Percentiles rank a stretch among this genome's conserved stretches.
Conservation (phyloP, 257 asterid species). For the Scutellaria barbata region DNA sequence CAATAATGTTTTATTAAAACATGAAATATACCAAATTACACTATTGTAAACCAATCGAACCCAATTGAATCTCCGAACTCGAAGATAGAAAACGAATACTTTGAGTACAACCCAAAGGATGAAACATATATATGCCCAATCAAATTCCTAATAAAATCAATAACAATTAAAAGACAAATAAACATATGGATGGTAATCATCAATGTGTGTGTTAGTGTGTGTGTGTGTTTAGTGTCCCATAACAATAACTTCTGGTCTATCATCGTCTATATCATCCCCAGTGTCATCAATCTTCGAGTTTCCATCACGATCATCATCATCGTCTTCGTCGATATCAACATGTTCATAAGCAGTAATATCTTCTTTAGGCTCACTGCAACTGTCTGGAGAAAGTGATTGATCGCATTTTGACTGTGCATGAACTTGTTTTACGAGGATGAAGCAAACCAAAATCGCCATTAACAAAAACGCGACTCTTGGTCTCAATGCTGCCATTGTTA, state of each 20-base stretch:
- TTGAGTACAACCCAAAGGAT: neutral
- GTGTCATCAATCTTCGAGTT: neutral
- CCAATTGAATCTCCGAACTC: neutral
- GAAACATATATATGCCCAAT: too few relatives aligned
- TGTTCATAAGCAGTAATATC: neutral
- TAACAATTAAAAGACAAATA: neutral
- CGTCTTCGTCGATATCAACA: conserved; percentile 23
- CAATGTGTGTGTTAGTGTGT: neutral
- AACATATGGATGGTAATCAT: neutral
- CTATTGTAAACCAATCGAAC: neutral
- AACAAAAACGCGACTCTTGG: conserved; percentile 9
- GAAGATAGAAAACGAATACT: neutral
- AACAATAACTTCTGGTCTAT: conserved; percentile 15
- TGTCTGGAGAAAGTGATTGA: neutral
- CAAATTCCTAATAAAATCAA: neutral
- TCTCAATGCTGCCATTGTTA: conserved; percentile 34
- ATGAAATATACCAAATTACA: conserved; percentile 11
- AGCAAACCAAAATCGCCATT: conserved; percentile 33
- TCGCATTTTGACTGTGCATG: conserved; percentile 8
- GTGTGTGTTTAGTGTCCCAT: conserved; percentile 30
- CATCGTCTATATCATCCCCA: conserved; percentile 19
- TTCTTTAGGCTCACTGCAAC: conserved; percentile 18
- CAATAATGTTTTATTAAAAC: conserved; percentile 18
- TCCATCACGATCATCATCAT: conserved; percentile 17
- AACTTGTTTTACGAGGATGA: conserved; percentile 27